Base-by-base conservation (phyloP, 2,329 filamentous ascomycete genomes). In the Paecilomyces fulvus region DNA sequence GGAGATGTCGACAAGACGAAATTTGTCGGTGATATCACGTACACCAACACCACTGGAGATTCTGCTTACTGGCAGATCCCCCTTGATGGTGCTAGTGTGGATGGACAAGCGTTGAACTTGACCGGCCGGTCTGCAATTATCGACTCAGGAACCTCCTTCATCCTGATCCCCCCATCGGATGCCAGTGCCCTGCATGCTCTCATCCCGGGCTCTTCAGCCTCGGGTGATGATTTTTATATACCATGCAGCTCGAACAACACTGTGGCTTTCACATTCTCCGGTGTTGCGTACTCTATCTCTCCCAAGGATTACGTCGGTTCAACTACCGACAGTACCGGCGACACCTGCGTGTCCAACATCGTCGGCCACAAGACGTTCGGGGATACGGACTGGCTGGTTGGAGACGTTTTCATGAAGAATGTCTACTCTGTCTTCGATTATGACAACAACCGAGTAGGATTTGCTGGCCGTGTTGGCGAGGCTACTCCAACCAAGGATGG, bases 401-500 rank as follows among this genome's bases (percentile, higher is more conserved):
- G 91, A 1, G 90, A 91, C 62, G 83, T 87, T 0, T 95, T 95
- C 64, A 74, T 96, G 59, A 95, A 95, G 76, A 95, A 95, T 63
- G 90, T 95, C 14, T 95, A 95, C 68, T 79, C 84, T 1, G 86
- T 94, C 23, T 95, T 95, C 68, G 91, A 96, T 69, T 83, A 83
- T 54, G 90, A 92, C 52, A 66, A 75, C 37, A 64, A 64, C 33
- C 66, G 68, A 48, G 67, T 78, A 43, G 75, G 75, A 12, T 69
- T 73, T 58, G 70, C 67, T 28, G 31, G 49, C 31, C 56, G 56
- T n/a, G 54, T 54, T 54, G 56, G 51, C 17, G 46, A 55, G 8
- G 23, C 30, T 9, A 17, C 56, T 3, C 49, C 53, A 3, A 54
- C 31, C 33, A 53, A 21, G 25, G 25, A 28, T 7, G 25, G 25